phyloP scores from a whole-genome alignment of 2,329 filamentous ascomycete genomes.

The Penicillium sp. region DNA sequence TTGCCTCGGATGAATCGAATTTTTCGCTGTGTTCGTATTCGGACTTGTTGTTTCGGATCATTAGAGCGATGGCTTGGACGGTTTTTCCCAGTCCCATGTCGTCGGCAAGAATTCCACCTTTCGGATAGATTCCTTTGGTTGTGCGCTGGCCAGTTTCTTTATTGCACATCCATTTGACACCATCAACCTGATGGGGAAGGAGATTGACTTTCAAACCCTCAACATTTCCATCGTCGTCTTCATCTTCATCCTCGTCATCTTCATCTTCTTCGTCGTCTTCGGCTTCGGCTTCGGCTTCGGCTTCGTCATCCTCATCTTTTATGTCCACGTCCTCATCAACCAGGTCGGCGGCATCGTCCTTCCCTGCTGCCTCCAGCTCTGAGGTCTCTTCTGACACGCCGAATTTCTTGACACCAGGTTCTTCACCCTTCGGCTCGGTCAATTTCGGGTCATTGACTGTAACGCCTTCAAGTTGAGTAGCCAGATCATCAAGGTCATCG shows the following conservation, averaged over 20 bases:
- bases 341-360: neutral
- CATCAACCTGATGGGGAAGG: conserved; percentile 91
- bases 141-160: conserved; percentile 87
- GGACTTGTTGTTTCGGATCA: conserved; percentile 80
- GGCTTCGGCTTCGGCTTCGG: conserved; percentile 42
- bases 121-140: conserved; percentile 76
- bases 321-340: conserved; percentile 39
- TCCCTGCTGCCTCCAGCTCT: conserved; percentile 63
- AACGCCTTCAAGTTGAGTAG: conserved; percentile 48
- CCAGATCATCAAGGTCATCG: conserved; percentile 46
- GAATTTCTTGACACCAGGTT: conserved; percentile 41
- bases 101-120: conserved; percentile 92
- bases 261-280: conserved; percentile 39
- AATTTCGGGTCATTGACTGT: conserved; percentile 39
- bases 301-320: conserved; percentile 39
- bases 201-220: conserved; percentile 86
- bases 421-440: conserved; percentile 35
- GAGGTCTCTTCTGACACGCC: conserved; percentile 51
- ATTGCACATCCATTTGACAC: conserved; percentile 92
- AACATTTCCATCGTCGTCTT: conserved; percentile 66
- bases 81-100: conserved; percentile 97
- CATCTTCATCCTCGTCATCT: conserved; percentile 54
- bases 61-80: conserved; percentile 86
- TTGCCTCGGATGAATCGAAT: conserved; percentile 45
- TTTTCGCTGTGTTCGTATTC: conserved; percentile 44